Base-by-base conservation (phyloP, 306 rosid species). In the Vigna unguiculata region DNA sequence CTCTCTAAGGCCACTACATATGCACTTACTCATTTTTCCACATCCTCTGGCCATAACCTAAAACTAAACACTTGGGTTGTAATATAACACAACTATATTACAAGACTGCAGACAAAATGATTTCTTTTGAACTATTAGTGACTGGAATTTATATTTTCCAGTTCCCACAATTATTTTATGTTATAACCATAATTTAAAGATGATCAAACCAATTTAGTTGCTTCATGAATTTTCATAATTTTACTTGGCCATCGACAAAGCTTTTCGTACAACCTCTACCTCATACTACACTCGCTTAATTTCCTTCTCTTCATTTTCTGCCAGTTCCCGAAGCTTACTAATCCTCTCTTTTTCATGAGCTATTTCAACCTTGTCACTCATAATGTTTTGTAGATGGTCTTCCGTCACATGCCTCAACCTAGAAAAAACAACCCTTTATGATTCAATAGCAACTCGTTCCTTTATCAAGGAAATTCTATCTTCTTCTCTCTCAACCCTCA, bases 191-290 rank as follows among this genome's bases (percentile, higher is more conserved):
- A n/a, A n/a, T n/a, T 34, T 62, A n/a, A 16, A 28, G 71, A 47
- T 43, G 40, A 75, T 34, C 7, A 78, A 61, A 22, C 40, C 52
- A 67, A 67, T 38, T 62, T 22, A 49, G 68, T 52, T 71, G 69
- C 17, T 61, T 40, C 16, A 15, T 47, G 34, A 28, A 55, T 62
- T 60, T 53, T 55, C 55, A 66, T 40, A 66, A 53, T 21, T 64
- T 66, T 88, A 90, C 97, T 93, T 88, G 88, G 96, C 96, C 92
- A 92, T 88, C 63, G 96, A 84, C 85, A 92, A 81, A 58, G 97
- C 97, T 82, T 88, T 90, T 52, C 88, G 83, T 79, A 90, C 97
- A 22, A 90, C 96, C 85, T 92, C 92, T 48, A 92, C 85, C 53
- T 92, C 96, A 84, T 88, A 84, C 58, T 87, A 91, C 72, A 92